Evolutionary conservation across 2,329 filamentous ascomycete genomes (phyloP).

Genomic region (Passalora sequoiae): DNA sequence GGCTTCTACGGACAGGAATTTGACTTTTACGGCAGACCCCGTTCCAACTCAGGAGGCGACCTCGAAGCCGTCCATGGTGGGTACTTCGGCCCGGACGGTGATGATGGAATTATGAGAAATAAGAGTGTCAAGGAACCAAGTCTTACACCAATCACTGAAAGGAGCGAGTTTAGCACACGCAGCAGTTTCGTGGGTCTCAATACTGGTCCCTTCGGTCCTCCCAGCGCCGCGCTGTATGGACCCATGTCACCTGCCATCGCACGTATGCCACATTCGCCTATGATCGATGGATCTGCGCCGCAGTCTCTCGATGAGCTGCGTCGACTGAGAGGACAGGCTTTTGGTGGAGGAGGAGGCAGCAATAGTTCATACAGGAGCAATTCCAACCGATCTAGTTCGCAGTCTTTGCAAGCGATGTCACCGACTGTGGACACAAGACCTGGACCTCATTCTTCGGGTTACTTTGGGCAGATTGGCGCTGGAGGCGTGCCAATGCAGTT

Average conservation of each 20-base stretch:
- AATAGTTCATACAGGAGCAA: constrained; percentile 11
- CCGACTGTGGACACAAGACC: constrained; percentile 11
- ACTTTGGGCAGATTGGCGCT: too few species aligned
- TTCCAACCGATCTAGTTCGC: constrained; percentile 20
- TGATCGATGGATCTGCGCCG: constrained; percentile 22
- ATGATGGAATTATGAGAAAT: constrained; percentile 57
- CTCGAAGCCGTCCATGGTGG: constrained; percentile 69
- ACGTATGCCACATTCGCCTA: constrained; percentile 39
- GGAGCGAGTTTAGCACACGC: constrained; percentile 90
- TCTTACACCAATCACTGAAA: constrained; percentile 90
- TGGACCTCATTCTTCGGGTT: constrained; percentile 9
- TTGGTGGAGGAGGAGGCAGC: constrained; percentile 41
- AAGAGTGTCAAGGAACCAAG: constrained; percentile 84
- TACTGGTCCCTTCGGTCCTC: constrained; percentile 43
- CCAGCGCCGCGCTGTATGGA: constrained; percentile 55
- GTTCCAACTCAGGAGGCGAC: constrained; percentile 38
- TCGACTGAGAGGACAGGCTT: constrained; percentile 50
- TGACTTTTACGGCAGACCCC: constrained; percentile 72
- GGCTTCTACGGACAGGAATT: constrained; percentile 96
- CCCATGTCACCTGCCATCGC: constrained; percentile 75
- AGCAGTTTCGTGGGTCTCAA: constrained; percentile 69
- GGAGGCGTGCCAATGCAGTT: constrained; percentile 24
- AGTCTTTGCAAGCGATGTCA: constrained; percentile 14
- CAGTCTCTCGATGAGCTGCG: constrained; percentile 28
- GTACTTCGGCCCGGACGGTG: constrained; percentile 74